These are phyloP conservation scores for Thraustochytrium sp. DNA, from an alignment of 352 stramenopile genomes.

Conservation along the genomic window DNA sequence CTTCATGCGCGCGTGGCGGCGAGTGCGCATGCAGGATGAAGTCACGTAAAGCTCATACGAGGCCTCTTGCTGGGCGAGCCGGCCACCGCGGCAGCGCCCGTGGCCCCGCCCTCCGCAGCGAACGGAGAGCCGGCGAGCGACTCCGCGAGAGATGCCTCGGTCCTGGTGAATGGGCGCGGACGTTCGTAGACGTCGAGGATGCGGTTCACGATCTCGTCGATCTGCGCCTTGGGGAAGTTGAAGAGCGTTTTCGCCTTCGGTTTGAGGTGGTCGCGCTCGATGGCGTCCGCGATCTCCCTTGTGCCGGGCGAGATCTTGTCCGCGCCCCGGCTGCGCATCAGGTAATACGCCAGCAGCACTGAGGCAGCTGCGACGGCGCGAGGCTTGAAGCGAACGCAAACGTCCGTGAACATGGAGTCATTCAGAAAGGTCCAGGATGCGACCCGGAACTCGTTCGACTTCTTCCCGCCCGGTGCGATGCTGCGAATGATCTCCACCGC, in stretches of 20 bases:
- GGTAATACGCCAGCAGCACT: constrained; percentile 62
- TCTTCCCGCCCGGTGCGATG: constrained; percentile 55
- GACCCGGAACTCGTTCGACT: constrained; percentile 71
- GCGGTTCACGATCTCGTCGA: neutral
- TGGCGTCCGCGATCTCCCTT: neutral
- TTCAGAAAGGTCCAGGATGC: constrained; percentile 78
- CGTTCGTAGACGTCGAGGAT: constrained; percentile 4
- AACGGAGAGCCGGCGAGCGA: neutral
- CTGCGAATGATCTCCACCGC: constrained; percentile 76
- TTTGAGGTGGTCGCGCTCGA: neutral
- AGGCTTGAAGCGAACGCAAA: constrained; percentile 68
- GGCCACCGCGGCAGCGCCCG: neutral
- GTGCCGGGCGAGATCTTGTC: neutral
- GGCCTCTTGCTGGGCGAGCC: neutral
- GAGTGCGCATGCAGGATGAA: too few species aligned
- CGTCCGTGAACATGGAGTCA: constrained; percentile 71
- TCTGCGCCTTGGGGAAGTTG: neutral
- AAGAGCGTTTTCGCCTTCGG: neutral
- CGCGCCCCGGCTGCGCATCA: neutral
- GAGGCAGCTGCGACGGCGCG: constrained; percentile 65
- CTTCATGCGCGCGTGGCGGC: too few species aligned
- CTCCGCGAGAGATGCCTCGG: neutral
- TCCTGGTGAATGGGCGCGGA: neutral
- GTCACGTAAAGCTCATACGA: too few species aligned
- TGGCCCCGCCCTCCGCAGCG: neutral